Evolutionary conservation across 306 rosid genomes (phyloP), one percentile per base, ranked within the genome.

Genomic region (Nissolia schottii): DNA sequence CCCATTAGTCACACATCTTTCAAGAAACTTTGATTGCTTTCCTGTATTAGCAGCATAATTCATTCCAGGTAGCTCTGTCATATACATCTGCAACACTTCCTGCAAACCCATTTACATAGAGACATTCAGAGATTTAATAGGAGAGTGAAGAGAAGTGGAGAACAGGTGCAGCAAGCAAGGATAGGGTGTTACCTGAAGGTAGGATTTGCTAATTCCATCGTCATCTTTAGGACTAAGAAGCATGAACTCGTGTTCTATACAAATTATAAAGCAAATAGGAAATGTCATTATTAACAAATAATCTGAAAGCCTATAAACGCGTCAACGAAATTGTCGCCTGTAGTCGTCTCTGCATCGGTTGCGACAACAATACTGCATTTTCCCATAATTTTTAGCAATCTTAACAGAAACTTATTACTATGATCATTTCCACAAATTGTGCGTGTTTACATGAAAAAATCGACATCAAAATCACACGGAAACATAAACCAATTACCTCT

Each of bases 41-140:
- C 98, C 98, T 0, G 98, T 90, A 83, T 93, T 88, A 0, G 98
- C 96, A 58, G 98, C 98, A 81, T 75, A 93, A 63, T 82, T 91
- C 98, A 93, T 93, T 3, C 87, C 81, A 25, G 98, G 98, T 27
- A 93, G 87, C 85, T 93, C 98, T 63, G 60, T 82, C 78, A 25
- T 80, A 54, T 90, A 93, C 85, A 93, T 25, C 24, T 85, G 70
- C 6, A 93, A 82, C 43, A 90, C 92, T 54, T 90, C 90, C 98
- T 93, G 78, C 79, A 79, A 78, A 80, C 16, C 55, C 62, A 57
- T 61, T 64, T 12, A 60, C 32, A 54, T 7, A 60, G 53, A 62
- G 37, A 37, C 16, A 41, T 41, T 12, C 14, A 41, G 49, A 41
- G 49, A 5, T n/a, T 12, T 41, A 3, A n/a, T 45, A 45, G 7